Evolutionary conservation across 495 filamentous ascomycete species (phyloP).

Genomic region (Neurospora sp.): DNA sequence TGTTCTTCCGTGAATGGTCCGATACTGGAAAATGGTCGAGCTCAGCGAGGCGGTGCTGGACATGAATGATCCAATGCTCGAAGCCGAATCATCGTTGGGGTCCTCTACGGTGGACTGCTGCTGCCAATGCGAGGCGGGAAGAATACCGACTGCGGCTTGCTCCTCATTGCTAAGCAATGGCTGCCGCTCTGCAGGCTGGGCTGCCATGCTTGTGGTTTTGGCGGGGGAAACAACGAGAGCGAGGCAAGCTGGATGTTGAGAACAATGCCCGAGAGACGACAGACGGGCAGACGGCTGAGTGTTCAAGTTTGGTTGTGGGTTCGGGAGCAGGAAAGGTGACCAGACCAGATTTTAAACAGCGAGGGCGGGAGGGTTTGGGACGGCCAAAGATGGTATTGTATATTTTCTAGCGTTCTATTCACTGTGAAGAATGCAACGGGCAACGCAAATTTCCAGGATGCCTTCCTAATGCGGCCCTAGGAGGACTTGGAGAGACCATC

Average conservation of each 20-base stretch:
- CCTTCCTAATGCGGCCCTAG: background rate
- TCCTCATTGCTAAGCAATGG: background rate
- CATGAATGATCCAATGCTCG: background rate
- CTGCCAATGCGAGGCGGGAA: background rate
- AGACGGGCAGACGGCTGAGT: background rate
- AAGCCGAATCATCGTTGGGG: background rate
- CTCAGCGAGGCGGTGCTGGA: conserved; percentile 22
- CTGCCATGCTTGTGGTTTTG: background rate
- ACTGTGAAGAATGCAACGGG: background rate
- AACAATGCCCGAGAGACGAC: background rate
- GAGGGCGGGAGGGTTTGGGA: background rate
- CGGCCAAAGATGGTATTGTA: background rate
- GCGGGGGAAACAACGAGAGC: background rate
- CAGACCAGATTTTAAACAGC: background rate
- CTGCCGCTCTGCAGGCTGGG: background rate
- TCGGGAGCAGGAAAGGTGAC: background rate
- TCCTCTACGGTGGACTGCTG: background rate
- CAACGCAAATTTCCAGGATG: background rate
- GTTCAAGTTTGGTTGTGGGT: background rate
- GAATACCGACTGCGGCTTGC: background rate
- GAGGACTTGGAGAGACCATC: background rate
- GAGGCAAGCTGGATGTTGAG: background rate
- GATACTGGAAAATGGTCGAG: conserved; percentile 23
- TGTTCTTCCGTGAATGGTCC: conserved; percentile 13
- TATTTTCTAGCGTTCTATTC: background rate